These are phyloP conservation scores for Neophaeococcomyces mojaviensis DNA, from an alignment of 2,329 filamentous ascomycete species.

Conservation along the genomic window DNA sequence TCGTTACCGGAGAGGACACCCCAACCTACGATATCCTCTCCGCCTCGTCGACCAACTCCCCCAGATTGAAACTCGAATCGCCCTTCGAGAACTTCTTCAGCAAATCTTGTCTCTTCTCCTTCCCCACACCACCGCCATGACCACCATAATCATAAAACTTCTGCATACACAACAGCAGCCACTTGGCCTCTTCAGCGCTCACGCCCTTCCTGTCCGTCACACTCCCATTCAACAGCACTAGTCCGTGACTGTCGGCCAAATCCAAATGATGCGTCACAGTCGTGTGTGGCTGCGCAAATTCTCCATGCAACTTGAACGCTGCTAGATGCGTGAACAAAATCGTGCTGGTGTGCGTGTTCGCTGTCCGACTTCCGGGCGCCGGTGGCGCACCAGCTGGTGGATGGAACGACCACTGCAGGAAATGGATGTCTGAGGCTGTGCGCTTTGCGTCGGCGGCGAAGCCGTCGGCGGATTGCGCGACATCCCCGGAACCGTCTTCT, in stretches of 20 bases:
- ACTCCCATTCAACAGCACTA: slow-evolving; percentile 80
- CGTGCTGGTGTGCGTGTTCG: slow-evolving; percentile 54
- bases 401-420: slow-evolving; percentile 93
- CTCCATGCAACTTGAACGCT: slow-evolving; percentile 83
- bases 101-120: slow-evolving; percentile 54
- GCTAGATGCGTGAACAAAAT: slow-evolving; percentile 91
- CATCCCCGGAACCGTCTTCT: slow-evolving; percentile 18
- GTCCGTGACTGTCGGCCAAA: slow-evolving; percentile 61
- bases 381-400: slow-evolving; percentile 34
- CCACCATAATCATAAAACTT: slow-evolving; percentile 70
- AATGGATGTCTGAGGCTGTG: slow-evolving; percentile 83
- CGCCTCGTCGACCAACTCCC: slow-evolving; percentile 79
- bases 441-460: slow-evolving; percentile 21
- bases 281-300: slow-evolving; percentile 86
- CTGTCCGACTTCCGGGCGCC: slow-evolving; percentile 29
- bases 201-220: slow-evolving; percentile 72
- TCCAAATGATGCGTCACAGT: slow-evolving; percentile 89
- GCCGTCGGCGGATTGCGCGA: slow-evolving; percentile 25
- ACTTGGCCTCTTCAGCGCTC: slow-evolving; percentile 72
- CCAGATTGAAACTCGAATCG: slow-evolving; percentile 70
- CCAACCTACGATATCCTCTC: slow-evolving; percentile 57
- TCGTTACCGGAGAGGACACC: too few species aligned
- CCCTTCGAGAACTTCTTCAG: slow-evolving; percentile 76
- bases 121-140: slow-evolving; percentile 44
- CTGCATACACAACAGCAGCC: slow-evolving; percentile 87